A percentile compares a stretch with the other conserved stretches of the same genome.
Conservation (phyloP, 169 alveolate genomes). For the Plasmodium gonderi region DNA sequence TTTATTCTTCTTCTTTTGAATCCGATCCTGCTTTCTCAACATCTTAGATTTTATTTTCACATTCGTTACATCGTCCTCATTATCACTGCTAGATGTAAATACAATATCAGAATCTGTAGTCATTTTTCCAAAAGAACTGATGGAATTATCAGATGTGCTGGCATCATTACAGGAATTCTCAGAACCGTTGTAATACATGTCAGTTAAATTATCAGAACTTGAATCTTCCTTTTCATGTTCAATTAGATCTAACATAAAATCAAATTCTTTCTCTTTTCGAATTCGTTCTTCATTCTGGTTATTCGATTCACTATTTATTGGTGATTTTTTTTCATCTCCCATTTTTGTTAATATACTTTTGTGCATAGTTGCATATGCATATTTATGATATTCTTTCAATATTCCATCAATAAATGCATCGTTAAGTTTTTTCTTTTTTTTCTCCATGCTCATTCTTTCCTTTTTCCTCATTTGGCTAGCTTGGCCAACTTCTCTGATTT, state of each 20-base stretch:
- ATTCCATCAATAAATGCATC: neutral
- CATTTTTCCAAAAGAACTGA: neutral
- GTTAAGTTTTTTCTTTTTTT: neutral
- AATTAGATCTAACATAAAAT: conserved; percentile 26
- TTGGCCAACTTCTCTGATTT: too few species aligned
- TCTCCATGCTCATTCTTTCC: too few species aligned
- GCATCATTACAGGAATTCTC: neutral
- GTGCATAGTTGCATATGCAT: conserved; percentile 11
- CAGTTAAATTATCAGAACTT: neutral
- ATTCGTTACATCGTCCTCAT: neutral
- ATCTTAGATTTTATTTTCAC: neutral
- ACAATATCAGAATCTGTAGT: neutral
- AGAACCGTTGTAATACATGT: neutral
- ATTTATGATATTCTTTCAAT: conserved; percentile 29
- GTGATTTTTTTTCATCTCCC: neutral
- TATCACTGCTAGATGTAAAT: neutral
- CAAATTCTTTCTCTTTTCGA: neutral
- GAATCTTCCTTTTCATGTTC: conserved; percentile 4
- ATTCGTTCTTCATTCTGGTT: neutral
- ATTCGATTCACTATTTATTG: neutral
- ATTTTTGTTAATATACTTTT: conserved; percentile 9
- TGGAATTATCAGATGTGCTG: neutral
- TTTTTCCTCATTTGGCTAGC: neutral
- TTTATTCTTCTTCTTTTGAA: neutral
- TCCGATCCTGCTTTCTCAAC: neutral